Base-by-base conservation (phyloP, 169 alveolate species). In the Plasmodium blacklocki region DNA sequence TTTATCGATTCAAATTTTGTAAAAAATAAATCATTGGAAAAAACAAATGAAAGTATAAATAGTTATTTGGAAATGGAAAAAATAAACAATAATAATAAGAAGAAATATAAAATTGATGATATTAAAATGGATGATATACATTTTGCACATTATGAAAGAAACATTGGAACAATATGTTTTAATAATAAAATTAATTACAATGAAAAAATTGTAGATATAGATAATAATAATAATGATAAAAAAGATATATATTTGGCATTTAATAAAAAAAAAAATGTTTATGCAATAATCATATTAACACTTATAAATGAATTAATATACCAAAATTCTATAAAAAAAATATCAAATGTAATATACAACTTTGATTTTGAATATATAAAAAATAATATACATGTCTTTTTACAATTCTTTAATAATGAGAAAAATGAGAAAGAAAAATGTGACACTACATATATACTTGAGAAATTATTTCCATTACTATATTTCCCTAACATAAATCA, bases 381-480 rank as follows among this genome's bases (percentile, higher is more conserved):
- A 43, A n/a, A 23, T 45, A 29, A 39, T 39, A 39, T 39, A 39
- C 5, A 39, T 39, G 9, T 39, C 47, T 78, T 64, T 66, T 39
- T 64, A 32, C 50, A 52, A 66, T 18, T 66, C 54, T 64, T 39
- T 39, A 39, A 39, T 39, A 39, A 39, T 21, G 49, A 64, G 7
- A 45, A 23, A 3, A 59, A 43, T 50, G 7, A 43, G 43, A 71
- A 67, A 14, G 26, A 15, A 15, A 21, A 29, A 21, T 14, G 63
- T 64, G 29, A 14, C 12, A 78, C n/a, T 63, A 63, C 50, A 45
- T 67, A 71, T 66, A 18, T 78, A 6, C 68, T 78, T 56, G 67
- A 78, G 47, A 78, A 78, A 23, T 32, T 78, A 12, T 50, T 78
- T 52, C 89, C 89, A 21, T 14, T 78, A 58, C 32, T 78, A 26